Conservation (phyloP, 2,329 filamentous ascomycete genomes). For the Fusarium devonianum region DNA sequence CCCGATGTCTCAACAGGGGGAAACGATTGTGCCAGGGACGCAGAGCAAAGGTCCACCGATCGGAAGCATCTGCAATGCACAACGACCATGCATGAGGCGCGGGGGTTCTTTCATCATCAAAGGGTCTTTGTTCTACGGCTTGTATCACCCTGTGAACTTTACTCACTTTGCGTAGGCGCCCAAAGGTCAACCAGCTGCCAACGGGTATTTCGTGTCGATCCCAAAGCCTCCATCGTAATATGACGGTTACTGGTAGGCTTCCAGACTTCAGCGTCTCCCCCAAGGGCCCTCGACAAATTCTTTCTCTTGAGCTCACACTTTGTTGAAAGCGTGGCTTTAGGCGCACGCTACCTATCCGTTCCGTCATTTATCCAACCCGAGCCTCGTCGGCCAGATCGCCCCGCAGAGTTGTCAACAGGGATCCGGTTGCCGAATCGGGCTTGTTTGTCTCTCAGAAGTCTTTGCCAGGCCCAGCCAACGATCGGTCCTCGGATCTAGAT, state of each 20-base stretch:
- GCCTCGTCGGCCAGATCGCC: neutral
- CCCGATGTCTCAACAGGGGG: no score
- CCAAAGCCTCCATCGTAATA: no score
- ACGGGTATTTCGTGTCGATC: no score
- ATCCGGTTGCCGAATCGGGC: conserved; percentile 4
- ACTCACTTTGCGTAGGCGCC: no score
- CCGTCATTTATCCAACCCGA: neutral
- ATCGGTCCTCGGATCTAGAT: neutral
- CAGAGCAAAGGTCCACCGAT: neutral
- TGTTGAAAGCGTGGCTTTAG: neutral
- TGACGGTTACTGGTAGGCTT: no score
- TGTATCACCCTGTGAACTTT: no score
- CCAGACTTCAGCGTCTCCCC: neutral
- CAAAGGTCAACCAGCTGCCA: neutral
- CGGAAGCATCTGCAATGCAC: conserved; percentile 8
- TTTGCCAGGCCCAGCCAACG: neutral
- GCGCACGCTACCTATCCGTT: conserved; percentile 1
- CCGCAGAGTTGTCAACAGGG: conserved; percentile 8
- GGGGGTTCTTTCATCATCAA: no score
- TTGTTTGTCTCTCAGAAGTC: conserved; percentile 9
- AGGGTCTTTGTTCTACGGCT: no score
- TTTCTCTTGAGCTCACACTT: neutral
- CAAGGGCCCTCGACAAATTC: neutral
- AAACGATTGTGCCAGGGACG: no score
- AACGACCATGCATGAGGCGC: neutral